These are phyloP conservation scores for Falciphora oryzae DNA, from an alignment of 2,329 filamentous ascomycete species.

Conservation along the genomic window DNA sequence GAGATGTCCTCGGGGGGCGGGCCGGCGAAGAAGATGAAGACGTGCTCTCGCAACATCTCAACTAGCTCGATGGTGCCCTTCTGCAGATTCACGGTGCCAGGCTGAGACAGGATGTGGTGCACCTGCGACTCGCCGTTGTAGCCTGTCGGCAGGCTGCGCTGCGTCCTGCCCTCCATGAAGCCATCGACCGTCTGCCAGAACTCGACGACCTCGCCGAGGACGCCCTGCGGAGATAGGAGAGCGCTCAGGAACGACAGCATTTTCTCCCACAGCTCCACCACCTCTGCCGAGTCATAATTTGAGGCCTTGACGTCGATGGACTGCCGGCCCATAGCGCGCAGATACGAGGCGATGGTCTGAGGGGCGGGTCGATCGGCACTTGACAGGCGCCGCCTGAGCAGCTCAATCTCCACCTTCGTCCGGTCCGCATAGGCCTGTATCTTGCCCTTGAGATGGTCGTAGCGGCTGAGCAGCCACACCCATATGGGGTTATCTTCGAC, in stretches of 20 bases:
- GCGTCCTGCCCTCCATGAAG: slow-evolving; percentile 82
- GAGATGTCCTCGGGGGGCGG: slow-evolving; percentile 89
- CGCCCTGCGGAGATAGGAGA: slow-evolving; percentile 70
- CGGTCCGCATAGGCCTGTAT: slow-evolving; percentile 76
- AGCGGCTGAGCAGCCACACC: slow-evolving; percentile 88
- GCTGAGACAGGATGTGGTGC: slow-evolving; percentile 72
- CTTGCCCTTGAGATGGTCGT: slow-evolving; percentile 82
- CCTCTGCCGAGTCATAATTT: slow-evolving; percentile 69
- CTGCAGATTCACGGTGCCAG: slow-evolving; percentile 66
- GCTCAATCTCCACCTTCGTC: slow-evolving; percentile 88
- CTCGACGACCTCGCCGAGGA: slow-evolving; percentile 83
- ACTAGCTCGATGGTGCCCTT: slow-evolving; percentile 78
- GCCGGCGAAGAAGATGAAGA: slow-evolving; percentile 78
- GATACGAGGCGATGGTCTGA: slow-evolving; percentile 65
- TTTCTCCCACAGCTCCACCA: slow-evolving; percentile 91
- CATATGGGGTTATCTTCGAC: slow-evolving; percentile 95
- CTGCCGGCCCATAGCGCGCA: slow-evolving; percentile 68
- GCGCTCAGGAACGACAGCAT: slow-evolving; percentile 67
- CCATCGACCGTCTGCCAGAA: slow-evolving; percentile 91
- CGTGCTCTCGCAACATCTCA: slow-evolving; percentile 70
- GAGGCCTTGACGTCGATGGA: slow-evolving; percentile 53
- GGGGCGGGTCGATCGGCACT: slow-evolving; percentile 64
- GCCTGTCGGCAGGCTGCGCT: slow-evolving; percentile 71
- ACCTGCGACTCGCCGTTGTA: slow-evolving; percentile 74
- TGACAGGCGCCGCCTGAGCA: slow-evolving; percentile 75